Conservation (phyloP, 2,329 filamentous ascomycete genomes). For the Verticillium tricorpus region DNA sequence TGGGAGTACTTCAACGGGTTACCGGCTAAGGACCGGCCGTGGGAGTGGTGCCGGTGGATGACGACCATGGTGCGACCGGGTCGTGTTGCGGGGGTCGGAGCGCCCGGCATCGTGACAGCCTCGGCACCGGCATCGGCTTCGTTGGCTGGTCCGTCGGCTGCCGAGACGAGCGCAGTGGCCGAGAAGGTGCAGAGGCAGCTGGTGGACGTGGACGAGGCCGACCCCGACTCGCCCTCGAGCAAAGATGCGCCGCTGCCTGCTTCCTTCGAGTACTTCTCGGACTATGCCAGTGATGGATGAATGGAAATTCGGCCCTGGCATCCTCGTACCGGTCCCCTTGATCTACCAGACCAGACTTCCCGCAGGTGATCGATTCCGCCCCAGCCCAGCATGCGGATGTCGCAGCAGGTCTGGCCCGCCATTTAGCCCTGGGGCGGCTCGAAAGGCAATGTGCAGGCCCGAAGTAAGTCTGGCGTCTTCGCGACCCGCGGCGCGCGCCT, state of each 20-base stretch:
- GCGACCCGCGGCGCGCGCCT: neutral
- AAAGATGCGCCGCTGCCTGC: slow-evolving; percentile 22
- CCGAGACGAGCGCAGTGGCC: slow-evolving; percentile 1
- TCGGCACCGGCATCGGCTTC: neutral
- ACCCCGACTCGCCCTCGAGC: slow-evolving; percentile 20
- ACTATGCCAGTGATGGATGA: slow-evolving; percentile 8
- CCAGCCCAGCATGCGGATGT: neutral
- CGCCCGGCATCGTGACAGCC: neutral
- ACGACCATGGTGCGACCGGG: slow-evolving; percentile 36
- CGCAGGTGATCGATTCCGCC: neutral
- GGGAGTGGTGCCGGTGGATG: slow-evolving; percentile 74
- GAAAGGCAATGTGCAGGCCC: neutral
- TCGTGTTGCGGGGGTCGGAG: neutral
- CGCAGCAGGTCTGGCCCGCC: neutral
- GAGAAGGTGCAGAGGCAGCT: slow-evolving; percentile 8
- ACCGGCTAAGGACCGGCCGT: slow-evolving; percentile 63
- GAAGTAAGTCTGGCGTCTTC: neutral
- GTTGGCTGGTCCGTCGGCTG: neutral
- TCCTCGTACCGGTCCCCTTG: neutral
- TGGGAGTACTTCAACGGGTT: slow-evolving; percentile 92
- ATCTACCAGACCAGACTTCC: neutral
- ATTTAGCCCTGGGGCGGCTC: neutral
- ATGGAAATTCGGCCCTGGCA: neutral
- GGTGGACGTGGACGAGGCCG: slow-evolving; percentile 14
- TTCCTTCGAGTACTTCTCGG: slow-evolving; percentile 30